These are phyloP conservation scores for Cercis canadensis DNA, from an alignment of 306 rosid genomes.

Conservation along the genomic window DNA sequence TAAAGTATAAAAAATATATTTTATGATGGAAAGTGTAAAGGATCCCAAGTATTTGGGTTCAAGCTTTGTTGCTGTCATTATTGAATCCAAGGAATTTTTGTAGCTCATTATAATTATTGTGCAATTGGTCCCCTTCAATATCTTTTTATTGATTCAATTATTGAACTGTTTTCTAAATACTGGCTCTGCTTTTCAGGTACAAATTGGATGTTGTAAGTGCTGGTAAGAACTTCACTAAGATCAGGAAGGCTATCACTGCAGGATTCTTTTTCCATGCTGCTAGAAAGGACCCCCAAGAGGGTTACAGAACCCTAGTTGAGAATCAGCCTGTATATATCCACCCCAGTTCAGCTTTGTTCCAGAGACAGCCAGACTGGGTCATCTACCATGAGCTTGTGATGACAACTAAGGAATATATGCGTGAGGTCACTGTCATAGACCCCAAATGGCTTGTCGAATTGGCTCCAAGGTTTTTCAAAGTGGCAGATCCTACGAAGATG, in stretches of 20 bases:
- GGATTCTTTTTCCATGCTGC: slow-evolving; percentile 86
- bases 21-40: neutral
- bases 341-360: slow-evolving; percentile 82
- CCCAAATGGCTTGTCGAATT: slow-evolving; percentile 92
- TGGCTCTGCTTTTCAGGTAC: slow-evolving; percentile 56
- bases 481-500: slow-evolving; percentile 77
- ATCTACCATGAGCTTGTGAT: slow-evolving; percentile 92
- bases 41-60: neutral
- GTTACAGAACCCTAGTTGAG: slow-evolving; percentile 86
- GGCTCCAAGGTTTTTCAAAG: slow-evolving; percentile 90
- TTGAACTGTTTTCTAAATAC: slow-evolving; percentile 24
- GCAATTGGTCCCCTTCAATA: neutral
- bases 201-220: slow-evolving; percentile 86
- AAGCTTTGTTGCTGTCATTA: slow-evolving; percentile 20
- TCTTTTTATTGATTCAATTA: neutral
- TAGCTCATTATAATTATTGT: slow-evolving; percentile 15
- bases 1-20: no score
- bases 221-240: slow-evolving; percentile 77
- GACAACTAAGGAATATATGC: slow-evolving; percentile 92
- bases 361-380: slow-evolving; percentile 92
- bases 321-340: slow-evolving; percentile 88
- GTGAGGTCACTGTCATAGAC: slow-evolving; percentile 78
- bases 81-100: slow-evolving; percentile 19
- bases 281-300: slow-evolving; percentile 89
- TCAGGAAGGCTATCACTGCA: slow-evolving; percentile 85